A percentile compares a stretch with the other conserved stretches of the same genome.
Evolutionary conservation across 2,329 filamentous ascomycete genomes (phyloP).

Genomic region (Talaromyces amestolkiae): DNA sequence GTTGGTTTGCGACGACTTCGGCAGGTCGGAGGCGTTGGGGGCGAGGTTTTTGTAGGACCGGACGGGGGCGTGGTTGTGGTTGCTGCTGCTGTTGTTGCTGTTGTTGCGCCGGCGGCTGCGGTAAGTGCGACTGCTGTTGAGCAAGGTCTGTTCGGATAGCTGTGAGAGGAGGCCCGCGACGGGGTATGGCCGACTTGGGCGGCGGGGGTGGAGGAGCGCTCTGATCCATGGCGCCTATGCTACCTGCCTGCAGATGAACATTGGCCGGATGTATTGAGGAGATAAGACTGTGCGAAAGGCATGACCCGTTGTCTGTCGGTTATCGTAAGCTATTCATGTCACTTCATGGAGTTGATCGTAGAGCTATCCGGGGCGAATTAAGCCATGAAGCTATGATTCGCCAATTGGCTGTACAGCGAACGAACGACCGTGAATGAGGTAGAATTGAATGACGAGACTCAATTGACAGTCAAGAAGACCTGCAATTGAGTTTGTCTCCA

Average conservation of each 20-base stretch:
- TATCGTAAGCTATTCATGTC: background rate
- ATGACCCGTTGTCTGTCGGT: background rate
- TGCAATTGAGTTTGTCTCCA: background rate
- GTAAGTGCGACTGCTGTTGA: slow-evolving; percentile 30
- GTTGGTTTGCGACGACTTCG: slow-evolving; percentile 29
- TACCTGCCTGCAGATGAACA: slow-evolving; percentile 13
- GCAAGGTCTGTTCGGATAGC: slow-evolving; percentile 41
- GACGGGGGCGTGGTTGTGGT: slow-evolving; percentile 27
- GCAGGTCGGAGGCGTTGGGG: slow-evolving; percentile 34
- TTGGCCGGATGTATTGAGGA: background rate
- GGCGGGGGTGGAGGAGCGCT: slow-evolving; percentile 8
- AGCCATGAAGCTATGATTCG: background rate
- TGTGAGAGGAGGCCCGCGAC: slow-evolving; percentile 36
- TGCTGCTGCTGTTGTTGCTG: slow-evolving; percentile 20
- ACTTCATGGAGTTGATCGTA: too few species aligned
- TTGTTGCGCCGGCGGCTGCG: slow-evolving; percentile 20
- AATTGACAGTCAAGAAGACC: background rate
- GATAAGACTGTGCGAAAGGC: background rate
- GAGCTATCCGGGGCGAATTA: background rate
- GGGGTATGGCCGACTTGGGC: slow-evolving; percentile 33
- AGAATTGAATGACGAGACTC: background rate
- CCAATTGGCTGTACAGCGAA: background rate
- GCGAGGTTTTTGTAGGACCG: slow-evolving; percentile 23
- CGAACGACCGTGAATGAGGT: background rate
- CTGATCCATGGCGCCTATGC: slow-evolving; percentile 19